Conservation (phyloP, 148 eudicot species). For the Vaccinium macrocarpon region DNA sequence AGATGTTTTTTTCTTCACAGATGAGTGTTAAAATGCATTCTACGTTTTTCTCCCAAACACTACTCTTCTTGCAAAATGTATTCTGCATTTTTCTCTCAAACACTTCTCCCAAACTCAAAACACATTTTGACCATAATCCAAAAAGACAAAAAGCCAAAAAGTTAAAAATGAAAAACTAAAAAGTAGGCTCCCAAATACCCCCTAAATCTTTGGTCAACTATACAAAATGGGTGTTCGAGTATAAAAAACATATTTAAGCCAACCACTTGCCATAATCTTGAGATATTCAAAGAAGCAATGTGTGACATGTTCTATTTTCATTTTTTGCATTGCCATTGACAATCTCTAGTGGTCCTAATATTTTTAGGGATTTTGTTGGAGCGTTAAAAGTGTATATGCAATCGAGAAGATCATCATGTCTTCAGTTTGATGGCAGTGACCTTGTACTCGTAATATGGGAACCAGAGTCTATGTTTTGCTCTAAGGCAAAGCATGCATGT, state of each 20-base stretch:
- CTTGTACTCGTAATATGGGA: background rate
- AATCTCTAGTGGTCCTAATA: background rate
- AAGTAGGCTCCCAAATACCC: no score
- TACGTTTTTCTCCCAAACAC: no score
- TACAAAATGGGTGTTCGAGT: background rate
- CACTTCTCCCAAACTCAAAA: no score
- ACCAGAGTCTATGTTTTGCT: background rate
- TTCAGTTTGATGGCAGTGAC: background rate
- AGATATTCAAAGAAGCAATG: background rate
- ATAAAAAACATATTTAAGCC: background rate
- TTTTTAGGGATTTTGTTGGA: background rate
- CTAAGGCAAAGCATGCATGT: background rate
- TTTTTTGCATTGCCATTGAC: no score
- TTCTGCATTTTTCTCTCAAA: no score
- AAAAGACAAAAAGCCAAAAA: no score
- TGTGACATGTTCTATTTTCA: background rate
- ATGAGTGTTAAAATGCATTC: no score
- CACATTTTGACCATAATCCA: no score
- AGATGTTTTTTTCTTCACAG: no score
- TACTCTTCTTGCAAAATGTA: no score
- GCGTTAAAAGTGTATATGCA: background rate
- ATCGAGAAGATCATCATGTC: background rate
- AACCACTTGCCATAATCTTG: background rate
- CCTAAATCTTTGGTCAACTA: background rate
- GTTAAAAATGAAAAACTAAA: no score